Evolutionary conservation across 1,139 yeast genomes (phyloP), one percentile per base, ranked within the genome.

Genomic region (Hyphopichia burtonii): DNA sequence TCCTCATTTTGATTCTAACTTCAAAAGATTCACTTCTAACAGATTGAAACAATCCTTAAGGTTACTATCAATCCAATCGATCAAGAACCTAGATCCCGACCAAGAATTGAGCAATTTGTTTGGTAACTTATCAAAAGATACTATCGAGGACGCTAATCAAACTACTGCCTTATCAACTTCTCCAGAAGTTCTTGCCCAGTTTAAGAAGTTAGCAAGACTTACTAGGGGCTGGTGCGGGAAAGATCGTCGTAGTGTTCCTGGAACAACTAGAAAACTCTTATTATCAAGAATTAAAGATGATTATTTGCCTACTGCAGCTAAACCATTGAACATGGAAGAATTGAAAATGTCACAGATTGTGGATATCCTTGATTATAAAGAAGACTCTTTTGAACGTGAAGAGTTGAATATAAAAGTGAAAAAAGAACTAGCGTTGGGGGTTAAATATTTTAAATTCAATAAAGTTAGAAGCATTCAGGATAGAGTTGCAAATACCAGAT

Each of bases 181-280:
- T 0, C 90, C 90, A 1, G 90, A 84, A 49, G 74, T 81, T 11
- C 63, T 85, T 44, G 78, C 74, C 41, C 88, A 82, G 52, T 79
- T 83, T 49, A 83, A 80, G 51, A 73, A 76, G 46, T 50, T 85
- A 49, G 81, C 85, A 10, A 73, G 81, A 44, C 63, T 83, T 22
- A 80, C 86, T 1, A 73, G 87, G 51, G 89, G 89, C 17, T 88
- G 95, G 94, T 84, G 90, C 38, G 95, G 96, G 0, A 78, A 80
- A 50, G 95, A 87, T 55, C 80, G 83, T 44, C 65, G 85, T 40
- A 68, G 81, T 11, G 78, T 86, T 5, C 91, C 95, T 0, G 94
- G 94, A 8, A 78, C 88, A 0, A 64, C 82, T 0, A 72, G 90
- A 48, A 84, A 84, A 51, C 63, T 87, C 40, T 69, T 80, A 10